These are phyloP conservation scores for Aspergillus felis DNA, from an alignment of 2,329 filamentous ascomycete species.

Conservation along the genomic window DNA sequence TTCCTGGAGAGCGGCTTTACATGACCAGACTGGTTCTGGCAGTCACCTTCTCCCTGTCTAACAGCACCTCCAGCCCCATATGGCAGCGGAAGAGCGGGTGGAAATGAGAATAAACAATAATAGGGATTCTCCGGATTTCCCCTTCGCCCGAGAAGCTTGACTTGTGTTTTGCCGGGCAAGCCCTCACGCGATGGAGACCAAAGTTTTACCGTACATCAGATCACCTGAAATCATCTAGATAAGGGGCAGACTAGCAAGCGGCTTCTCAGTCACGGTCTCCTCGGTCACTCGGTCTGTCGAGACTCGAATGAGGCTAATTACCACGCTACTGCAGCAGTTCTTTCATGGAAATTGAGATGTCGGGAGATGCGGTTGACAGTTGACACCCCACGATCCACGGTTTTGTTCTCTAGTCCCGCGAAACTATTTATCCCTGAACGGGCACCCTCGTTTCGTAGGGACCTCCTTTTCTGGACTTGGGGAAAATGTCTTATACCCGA, in stretches of 20 bases:
- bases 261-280: background rate
- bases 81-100: constrained; percentile 12
- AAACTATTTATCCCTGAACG: background rate
- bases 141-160: constrained; percentile 25
- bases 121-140: constrained; percentile 20
- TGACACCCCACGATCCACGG: background rate
- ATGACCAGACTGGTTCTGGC: background rate
- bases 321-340: background rate
- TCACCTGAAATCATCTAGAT: background rate
- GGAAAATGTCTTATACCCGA: background rate
- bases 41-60: background rate
- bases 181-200: background rate
- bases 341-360: background rate
- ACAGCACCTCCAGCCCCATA: background rate
- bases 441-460: background rate
- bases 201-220: background rate
- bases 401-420: background rate
- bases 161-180: constrained; percentile 1
- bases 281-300: background rate
- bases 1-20: background rate
- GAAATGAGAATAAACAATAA: constrained; percentile 8
- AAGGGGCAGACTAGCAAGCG: background rate
- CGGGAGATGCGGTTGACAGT: background rate
- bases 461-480: background rate
- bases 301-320: background rate